A percentile compares a stretch with the other conserved stretches of the same genome.
phyloP scores from a whole-genome alignment of 805 yeast genomes.

The Cyberlindnera maritima region DNA sequence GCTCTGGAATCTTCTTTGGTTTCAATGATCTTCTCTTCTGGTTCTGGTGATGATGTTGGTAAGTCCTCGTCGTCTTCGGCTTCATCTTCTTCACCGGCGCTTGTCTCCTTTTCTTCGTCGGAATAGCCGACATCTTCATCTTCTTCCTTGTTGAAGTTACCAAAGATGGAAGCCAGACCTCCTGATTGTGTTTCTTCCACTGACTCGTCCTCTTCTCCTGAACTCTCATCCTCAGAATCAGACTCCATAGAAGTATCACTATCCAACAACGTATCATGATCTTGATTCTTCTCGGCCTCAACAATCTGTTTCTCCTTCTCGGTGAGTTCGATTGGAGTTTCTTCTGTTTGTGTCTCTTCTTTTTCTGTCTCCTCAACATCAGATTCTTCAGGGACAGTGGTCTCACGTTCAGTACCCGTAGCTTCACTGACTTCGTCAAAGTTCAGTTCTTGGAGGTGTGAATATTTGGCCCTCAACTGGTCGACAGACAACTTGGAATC shows the following conservation, averaged over 20 bases:
- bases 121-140: constrained; percentile 37
- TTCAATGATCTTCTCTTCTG: constrained; percentile 13
- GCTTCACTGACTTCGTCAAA: constrained; percentile 30
- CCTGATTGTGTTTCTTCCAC: constrained; percentile 15
- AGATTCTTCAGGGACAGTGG: constrained; percentile 22
- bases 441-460: constrained; percentile 24
- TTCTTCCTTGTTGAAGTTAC: constrained; percentile 24
- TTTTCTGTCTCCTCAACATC: constrained; percentile 1
- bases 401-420: constrained; percentile 18
- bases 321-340: constrained; percentile 21
- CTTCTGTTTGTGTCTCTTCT: constrained; percentile 21
- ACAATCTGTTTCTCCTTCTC: constrained; percentile 26
- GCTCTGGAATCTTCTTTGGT: constrained; percentile 10
- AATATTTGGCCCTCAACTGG: constrained; percentile 25
- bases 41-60: constrained; percentile 36
- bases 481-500: constrained; percentile 32
- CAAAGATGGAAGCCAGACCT: constrained; percentile 37
- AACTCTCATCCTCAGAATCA: constrained; percentile 26
- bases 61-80: constrained; percentile 27
- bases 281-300: constrained; percentile 27
- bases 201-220: constrained; percentile 24
- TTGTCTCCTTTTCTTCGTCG: constrained; percentile 23
- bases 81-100: constrained; percentile 16
- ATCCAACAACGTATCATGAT: constrained; percentile 19
- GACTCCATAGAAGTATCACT: constrained; percentile 34